Base-by-base conservation (phyloP, 768 basidiomycete genomes). In the Suillus weaverae region DNA sequence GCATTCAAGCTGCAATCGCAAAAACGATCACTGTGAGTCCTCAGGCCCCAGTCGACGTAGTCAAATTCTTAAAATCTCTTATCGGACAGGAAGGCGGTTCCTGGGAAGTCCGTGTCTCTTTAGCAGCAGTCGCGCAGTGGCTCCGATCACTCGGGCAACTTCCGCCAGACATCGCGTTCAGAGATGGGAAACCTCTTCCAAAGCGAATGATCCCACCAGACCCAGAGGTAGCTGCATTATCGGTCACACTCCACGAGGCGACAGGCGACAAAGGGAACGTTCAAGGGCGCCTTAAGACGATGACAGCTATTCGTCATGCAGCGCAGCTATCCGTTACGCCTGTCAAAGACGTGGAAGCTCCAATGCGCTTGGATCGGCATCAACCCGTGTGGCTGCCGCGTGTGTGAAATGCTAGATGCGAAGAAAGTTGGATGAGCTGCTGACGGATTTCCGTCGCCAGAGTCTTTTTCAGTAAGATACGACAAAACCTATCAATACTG, bases 81-180 rank as follows among this genome's bases (percentile, higher is more conserved):
- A 26, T 39, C 65, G 53, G 38, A 32, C 65, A 87, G 86, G 84
- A 85, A 63, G 87, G 88, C 26, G 85, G 86, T 9, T 85, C 85
- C 5, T 87, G 83, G 80, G 84, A 85, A 69, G 84, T 88, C 1
- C 82, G 81, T 7, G 85, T 87, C 14, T 87, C 87, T 5, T 80
- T 89, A 1, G 84, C 84, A 38, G 82, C 79, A 0, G 84, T 86
- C 1, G 85, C 81, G 1, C 80, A 81, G 57, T 88, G 85, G 84
- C 75, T 88, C 14, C 82, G 85, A 33, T 83, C 84, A 16, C 69
- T 89, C 1, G 87, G 86, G 0, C 79, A 76, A 20, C 61, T 85
- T 14, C 62, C 74, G 9, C 79, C 82, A n/a, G 54, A 71, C 32
- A 69, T 71, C 0, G 84, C 79, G 0, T 86, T 86, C 63, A 78